Percentiles rank a stretch among this genome's conserved stretches.
Evolutionary conservation across 2,329 filamentous ascomycete species (phyloP).

Genomic region (Zymoseptoria crescenta): DNA sequence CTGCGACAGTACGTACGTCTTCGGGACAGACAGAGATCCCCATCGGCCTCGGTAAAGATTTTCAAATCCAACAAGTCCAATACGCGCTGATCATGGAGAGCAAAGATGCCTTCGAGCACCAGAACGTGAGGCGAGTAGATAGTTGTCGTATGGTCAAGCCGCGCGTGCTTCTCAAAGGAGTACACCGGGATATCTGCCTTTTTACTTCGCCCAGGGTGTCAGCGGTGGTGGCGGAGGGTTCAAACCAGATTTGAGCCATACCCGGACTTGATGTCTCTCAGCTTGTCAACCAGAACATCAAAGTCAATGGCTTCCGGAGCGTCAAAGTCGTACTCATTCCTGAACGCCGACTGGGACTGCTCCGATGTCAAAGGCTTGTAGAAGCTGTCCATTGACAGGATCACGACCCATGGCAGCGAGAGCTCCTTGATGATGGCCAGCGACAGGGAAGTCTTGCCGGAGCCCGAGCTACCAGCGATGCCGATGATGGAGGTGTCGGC

Average conservation of each 20-base stretch:
- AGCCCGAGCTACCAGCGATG: constrained; percentile 90
- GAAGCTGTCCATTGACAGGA: constrained; percentile 97
- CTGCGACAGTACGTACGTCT: constrained; percentile 64
- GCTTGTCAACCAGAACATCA: constrained; percentile 69
- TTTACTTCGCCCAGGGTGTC: constrained; percentile 47
- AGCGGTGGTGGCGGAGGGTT: neutral
- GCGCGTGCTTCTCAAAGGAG: constrained; percentile 85
- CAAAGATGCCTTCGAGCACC: constrained; percentile 92
- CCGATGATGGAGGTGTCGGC: constrained; percentile 93
- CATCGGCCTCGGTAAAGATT: constrained; percentile 96
- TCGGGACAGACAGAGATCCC: constrained; percentile 84
- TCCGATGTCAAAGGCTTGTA: constrained; percentile 83
- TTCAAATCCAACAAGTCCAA: constrained; percentile 85
- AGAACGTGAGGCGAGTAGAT: constrained; percentile 96
- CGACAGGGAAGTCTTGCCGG: constrained; percentile 88
- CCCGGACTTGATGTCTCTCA: constrained; percentile 86
- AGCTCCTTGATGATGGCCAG: constrained; percentile 83
- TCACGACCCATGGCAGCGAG: constrained; percentile 95
- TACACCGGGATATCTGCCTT: constrained; percentile 89
- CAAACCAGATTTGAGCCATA: constrained; percentile 40
- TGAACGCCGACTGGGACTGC: constrained; percentile 71
- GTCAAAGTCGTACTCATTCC: constrained; percentile 93
- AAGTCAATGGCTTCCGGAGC: constrained; percentile 92
- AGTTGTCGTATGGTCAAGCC: constrained; percentile 68
- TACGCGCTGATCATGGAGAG: constrained; percentile 79